phyloP scores from a whole-genome alignment of 192 early-diverging fungal species.

The Rhizoclosmatium globosum region DNA sequence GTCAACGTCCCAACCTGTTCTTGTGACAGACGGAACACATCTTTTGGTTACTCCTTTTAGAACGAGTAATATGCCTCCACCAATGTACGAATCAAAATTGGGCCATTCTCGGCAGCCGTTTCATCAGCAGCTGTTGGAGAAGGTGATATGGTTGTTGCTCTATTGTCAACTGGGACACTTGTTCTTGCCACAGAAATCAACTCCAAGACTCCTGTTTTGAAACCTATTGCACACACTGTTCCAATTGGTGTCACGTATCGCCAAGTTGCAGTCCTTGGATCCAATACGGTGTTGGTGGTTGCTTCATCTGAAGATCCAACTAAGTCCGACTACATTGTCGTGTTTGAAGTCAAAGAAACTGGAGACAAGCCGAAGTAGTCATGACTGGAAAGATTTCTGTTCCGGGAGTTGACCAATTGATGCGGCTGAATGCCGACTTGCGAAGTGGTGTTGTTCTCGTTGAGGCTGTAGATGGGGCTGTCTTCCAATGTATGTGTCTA shows the following conservation, averaged over 20 bases:
- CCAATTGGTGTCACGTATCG: slow-evolving; percentile 39
- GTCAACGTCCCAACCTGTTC: slow-evolving; percentile 65
- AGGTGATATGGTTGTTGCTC: slow-evolving; percentile 77
- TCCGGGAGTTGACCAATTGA: neutral
- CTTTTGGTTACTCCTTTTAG: slow-evolving; percentile 80
- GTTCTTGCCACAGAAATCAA: slow-evolving; percentile 12
- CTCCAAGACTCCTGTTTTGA: neutral
- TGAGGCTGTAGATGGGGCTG: slow-evolving; percentile 28
- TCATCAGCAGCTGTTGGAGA: slow-evolving; percentile 68
- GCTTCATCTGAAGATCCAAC: slow-evolving; percentile 15
- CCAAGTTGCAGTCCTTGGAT: slow-evolving; percentile 75
- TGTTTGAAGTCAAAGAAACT: slow-evolving; percentile 15
- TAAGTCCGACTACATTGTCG: slow-evolving; percentile 23
- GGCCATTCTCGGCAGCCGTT: slow-evolving; percentile 59
- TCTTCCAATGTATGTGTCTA: slow-evolving; percentile 1
- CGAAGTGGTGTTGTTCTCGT: slow-evolving; percentile 18
- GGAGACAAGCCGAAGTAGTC: neutral
- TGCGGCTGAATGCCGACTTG: slow-evolving; percentile 27
- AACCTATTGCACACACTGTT: neutral
- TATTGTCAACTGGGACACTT: slow-evolving; percentile 64
- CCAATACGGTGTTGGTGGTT: slow-evolving; percentile 60
- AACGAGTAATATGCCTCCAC: slow-evolving; percentile 90
- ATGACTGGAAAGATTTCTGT: neutral
- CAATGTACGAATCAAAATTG: slow-evolving; percentile 74
- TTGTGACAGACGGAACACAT: slow-evolving; percentile 77